These are phyloP conservation scores for Vicia sativa DNA, from an alignment of 306 rosid species.

Conservation along the genomic window DNA sequence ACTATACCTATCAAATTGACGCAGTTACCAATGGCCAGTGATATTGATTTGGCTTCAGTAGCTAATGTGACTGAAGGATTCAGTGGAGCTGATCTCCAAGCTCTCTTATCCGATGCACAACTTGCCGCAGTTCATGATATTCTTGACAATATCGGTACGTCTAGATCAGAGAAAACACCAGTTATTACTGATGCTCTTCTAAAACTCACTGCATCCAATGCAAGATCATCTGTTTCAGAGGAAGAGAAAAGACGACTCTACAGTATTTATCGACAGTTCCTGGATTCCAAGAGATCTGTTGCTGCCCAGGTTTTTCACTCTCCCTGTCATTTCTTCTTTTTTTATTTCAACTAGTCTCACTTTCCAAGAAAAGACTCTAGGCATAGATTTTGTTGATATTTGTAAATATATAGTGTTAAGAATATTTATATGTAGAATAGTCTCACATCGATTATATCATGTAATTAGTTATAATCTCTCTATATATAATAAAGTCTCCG, in stretches of 20 bases:
- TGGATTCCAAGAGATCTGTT: conserved; percentile 79
- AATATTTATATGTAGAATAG: too few species aligned
- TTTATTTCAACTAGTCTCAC: too few species aligned
- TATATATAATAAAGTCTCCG: too few species aligned
- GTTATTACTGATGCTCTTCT: conserved; percentile 70
- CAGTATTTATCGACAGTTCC: conserved; percentile 70
- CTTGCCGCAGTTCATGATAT: conserved; percentile 94
- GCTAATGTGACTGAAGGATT: conserved; percentile 87
- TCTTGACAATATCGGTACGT: conserved; percentile 49
- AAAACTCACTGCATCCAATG: conserved; percentile 63
- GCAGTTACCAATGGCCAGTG: conserved; percentile 75
- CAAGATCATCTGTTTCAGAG: conserved; percentile 87
- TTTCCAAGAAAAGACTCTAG: too few species aligned
- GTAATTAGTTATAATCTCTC: too few species aligned
- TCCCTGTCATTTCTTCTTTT: conserved; percentile 8
- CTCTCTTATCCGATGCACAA: conserved; percentile 93
- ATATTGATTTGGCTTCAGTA: conserved; percentile 72
- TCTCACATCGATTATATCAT: too few species aligned
- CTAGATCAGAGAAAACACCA: conserved; percentile 55
- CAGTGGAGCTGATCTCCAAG: conserved; percentile 98
- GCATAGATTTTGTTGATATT: too few species aligned
- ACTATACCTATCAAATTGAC: conserved; percentile 23
- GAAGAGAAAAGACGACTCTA: conserved; percentile 80
- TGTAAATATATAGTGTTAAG: too few species aligned
- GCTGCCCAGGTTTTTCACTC: conserved; percentile 69